These are phyloP conservation scores for Alternaria rosae DNA, from an alignment of 2,329 filamentous ascomycete species.

Conservation along the genomic window DNA sequence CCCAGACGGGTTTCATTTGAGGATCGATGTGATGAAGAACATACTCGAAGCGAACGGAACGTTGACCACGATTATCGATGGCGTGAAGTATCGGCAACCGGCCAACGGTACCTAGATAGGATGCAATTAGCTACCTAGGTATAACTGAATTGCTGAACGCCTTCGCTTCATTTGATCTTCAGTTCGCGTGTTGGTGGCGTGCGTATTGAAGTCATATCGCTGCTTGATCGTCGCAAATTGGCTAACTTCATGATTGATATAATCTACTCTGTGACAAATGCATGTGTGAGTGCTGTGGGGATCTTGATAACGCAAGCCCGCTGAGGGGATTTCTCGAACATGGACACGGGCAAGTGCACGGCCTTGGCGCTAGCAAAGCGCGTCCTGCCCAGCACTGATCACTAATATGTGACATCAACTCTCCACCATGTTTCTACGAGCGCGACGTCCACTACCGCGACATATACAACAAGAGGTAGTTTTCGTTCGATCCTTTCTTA, in stretches of 20 bases:
- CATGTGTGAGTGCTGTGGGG: background rate
- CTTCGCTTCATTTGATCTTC: background rate
- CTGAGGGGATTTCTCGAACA: background rate
- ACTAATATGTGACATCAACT: too few relatives aligned
- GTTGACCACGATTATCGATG: slow-evolving; percentile 50
- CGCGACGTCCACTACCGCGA: too few relatives aligned
- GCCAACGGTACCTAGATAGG: slow-evolving; percentile 37
- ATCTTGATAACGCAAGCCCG: background rate
- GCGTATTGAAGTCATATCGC: background rate
- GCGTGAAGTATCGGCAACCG: slow-evolving; percentile 50
- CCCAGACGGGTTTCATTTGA: slow-evolving; percentile 50
- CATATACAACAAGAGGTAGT: too few relatives aligned
- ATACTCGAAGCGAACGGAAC: slow-evolving; percentile 54
- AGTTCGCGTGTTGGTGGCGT: background rate
- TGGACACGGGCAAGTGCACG: background rate
- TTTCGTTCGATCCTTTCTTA: too few relatives aligned
- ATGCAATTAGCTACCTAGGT: background rate
- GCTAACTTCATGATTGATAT: background rate
- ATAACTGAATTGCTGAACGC: background rate
- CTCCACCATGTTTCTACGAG: too few relatives aligned
- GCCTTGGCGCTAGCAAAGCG: background rate
- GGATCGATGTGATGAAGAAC: slow-evolving; percentile 51
- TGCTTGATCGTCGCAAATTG: background rate
- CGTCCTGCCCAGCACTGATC: too few relatives aligned
- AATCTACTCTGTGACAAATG: background rate